phyloP scores from a whole-genome alignment of 2,329 filamentous ascomycete genomes.

The Pyricularia sp. region DNA sequence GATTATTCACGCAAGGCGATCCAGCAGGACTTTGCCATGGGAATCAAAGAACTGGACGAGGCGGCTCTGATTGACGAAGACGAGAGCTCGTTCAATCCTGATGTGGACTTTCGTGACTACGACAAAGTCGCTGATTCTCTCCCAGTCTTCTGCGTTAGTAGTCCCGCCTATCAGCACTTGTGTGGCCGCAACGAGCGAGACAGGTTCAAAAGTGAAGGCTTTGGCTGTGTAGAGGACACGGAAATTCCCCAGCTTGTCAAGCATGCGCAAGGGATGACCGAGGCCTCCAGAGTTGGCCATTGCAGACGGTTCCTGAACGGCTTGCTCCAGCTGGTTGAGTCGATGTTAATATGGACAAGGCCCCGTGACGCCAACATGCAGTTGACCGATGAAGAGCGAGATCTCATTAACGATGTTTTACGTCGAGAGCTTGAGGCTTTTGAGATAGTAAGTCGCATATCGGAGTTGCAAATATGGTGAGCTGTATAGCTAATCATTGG shows the following conservation, averaged over 20 bases:
- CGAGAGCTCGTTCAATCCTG: slow-evolving; percentile 43
- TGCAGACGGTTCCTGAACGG: neutral
- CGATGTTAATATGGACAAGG: neutral
- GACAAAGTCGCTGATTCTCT: slow-evolving; percentile 43
- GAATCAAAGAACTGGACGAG: slow-evolving; percentile 50
- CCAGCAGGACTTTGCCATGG: slow-evolving; percentile 47
- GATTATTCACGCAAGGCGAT: slow-evolving; percentile 44
- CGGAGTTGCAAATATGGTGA: no score
- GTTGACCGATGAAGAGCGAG: neutral
- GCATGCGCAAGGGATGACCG: slow-evolving; percentile 50
- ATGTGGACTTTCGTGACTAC: slow-evolving; percentile 39
- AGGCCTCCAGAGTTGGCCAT: slow-evolving; percentile 13
- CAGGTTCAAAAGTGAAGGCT: slow-evolving; percentile 35
- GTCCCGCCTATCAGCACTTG: slow-evolving; percentile 54
- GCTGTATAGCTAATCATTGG: neutral
- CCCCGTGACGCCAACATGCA: neutral
- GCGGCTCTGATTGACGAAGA: slow-evolving; percentile 41
- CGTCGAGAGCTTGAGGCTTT: neutral
- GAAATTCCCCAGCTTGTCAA: slow-evolving; percentile 48
- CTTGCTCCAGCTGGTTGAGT: neutral
- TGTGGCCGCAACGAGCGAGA: slow-evolving; percentile 44
- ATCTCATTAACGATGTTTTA: neutral
- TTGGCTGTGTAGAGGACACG: slow-evolving; percentile 41
- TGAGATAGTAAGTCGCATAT: neutral
- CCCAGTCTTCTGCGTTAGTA: slow-evolving; percentile 57